These are phyloP conservation scores for Globisporangium uncinulatum DNA, from an alignment of 352 stramenopile species.

Conservation along the genomic window DNA sequence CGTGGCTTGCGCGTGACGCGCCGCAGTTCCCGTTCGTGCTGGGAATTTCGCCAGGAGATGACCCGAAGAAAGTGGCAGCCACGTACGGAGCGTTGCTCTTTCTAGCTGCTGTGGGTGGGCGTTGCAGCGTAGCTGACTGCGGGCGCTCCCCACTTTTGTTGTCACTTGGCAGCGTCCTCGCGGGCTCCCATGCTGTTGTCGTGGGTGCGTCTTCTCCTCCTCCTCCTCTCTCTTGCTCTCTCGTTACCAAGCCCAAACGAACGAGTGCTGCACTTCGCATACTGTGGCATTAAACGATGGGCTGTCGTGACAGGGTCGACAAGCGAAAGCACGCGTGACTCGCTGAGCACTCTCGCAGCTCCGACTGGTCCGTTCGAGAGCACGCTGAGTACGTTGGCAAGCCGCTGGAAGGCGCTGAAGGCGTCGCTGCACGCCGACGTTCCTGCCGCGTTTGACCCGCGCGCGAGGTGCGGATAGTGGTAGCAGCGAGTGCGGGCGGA, in stretches of 20 bases:
- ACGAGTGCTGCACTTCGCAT: not conserved
- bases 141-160: not conserved
- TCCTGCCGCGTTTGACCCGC: slow-evolving; percentile 32
- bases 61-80: slow-evolving; percentile 23
- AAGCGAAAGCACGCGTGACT: slow-evolving; percentile 25
- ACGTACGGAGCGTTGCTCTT: slow-evolving; percentile 15
- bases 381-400: slow-evolving; percentile 23
- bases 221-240: not conserved
- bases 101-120: not conserved
- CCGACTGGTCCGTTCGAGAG: slow-evolving; percentile 19
- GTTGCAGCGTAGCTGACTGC: no score
- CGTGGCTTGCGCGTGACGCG: slow-evolving; percentile 43
- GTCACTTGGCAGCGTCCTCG: not conserved
- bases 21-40: slow-evolving; percentile 69
- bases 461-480: slow-evolving; percentile 12
- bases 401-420: slow-evolving; percentile 39
- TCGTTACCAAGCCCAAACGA: no score
- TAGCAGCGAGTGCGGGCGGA: no score
- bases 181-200: not conserved
- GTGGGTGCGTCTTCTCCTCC: slow-evolving; percentile 2
- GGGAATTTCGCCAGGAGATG: slow-evolving; percentile 49
- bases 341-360: slow-evolving; percentile 23
- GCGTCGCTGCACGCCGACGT: slow-evolving; percentile 32
- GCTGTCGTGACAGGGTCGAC: slow-evolving; percentile 20
- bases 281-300: not conserved